Conservation (phyloP, 345 rosid genomes). For the Mangifera indica region DNA sequence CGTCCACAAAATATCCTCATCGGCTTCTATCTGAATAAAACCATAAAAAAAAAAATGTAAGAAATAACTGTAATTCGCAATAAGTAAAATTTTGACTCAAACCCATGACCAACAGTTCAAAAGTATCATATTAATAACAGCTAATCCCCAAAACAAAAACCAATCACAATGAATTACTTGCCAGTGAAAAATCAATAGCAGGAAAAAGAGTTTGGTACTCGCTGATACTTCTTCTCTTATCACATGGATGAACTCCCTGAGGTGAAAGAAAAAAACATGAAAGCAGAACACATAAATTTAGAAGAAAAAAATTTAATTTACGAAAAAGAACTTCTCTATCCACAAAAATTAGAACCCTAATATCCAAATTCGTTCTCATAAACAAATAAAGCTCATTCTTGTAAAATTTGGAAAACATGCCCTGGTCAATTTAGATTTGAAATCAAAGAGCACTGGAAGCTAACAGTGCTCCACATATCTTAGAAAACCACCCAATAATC, state of each 20-base stretch:
- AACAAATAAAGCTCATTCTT: neutral
- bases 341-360: neutral
- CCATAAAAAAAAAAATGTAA: conserved; percentile 5
- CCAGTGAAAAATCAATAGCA: conserved; percentile 77
- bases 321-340: neutral
- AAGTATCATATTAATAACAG: neutral
- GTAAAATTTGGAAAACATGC: neutral
- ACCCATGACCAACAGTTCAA: neutral
- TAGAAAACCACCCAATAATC: neutral
- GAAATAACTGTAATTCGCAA: conserved; percentile 3
- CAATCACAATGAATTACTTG: conserved; percentile 31
- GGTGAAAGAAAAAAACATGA: conserved; percentile 11
- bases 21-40: conserved; percentile 52
- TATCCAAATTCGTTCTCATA: neutral
- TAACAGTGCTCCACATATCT: neutral
- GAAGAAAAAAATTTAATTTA: neutral
- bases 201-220: conserved; percentile 65
- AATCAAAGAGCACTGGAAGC: neutral
- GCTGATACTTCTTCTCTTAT: conserved; percentile 61
- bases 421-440: neutral
- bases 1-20: conserved; percentile 57
- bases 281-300: neutral
- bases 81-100: neutral
- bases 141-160: neutral
- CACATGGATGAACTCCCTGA: conserved; percentile 89